phyloP scores from a whole-genome alignment of 192 early-diverging fungal genomes.

The Backusella westeae region DNA sequence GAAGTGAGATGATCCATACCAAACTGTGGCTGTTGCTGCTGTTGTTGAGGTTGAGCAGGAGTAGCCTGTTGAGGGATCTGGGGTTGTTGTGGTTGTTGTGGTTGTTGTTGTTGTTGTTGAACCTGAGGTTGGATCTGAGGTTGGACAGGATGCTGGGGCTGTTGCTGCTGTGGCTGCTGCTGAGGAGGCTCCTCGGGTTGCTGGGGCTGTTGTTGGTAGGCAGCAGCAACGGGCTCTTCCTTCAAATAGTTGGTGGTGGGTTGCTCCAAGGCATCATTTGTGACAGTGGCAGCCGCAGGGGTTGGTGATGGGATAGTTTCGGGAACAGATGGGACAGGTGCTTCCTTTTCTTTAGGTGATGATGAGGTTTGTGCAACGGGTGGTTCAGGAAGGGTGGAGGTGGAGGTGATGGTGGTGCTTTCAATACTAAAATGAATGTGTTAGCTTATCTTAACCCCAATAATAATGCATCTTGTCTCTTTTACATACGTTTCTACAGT shows the following conservation, averaged over 20 bases:
- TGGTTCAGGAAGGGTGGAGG: neutral
- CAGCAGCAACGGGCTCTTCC: neutral
- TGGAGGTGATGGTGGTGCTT: neutral
- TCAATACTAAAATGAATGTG: neutral
- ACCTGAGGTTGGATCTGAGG: neutral
- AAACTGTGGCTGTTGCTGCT: slow-evolving; percentile 38
- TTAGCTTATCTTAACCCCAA: neutral
- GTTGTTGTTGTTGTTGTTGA: neutral
- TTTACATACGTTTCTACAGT: slow-evolving; percentile 25
- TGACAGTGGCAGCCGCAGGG: neutral
- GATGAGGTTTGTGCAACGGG: neutral
- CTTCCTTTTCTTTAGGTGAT: neutral
- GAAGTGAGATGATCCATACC: slow-evolving; percentile 43
- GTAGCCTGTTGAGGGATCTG: neutral
- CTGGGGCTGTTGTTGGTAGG: neutral
- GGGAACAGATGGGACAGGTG: neutral
- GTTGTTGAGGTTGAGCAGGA: slow-evolving; percentile 19
- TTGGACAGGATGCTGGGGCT: neutral
- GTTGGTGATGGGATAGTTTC: neutral
- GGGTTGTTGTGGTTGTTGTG: neutral
- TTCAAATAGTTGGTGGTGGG: neutral
- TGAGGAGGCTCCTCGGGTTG: neutral
- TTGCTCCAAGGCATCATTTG: neutral
- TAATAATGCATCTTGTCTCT: neutral
- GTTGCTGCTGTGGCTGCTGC: neutral